Evolutionary conservation across 2,329 filamentous ascomycete genomes (phyloP).

Genomic region (Talaromyces funiculosus): DNA sequence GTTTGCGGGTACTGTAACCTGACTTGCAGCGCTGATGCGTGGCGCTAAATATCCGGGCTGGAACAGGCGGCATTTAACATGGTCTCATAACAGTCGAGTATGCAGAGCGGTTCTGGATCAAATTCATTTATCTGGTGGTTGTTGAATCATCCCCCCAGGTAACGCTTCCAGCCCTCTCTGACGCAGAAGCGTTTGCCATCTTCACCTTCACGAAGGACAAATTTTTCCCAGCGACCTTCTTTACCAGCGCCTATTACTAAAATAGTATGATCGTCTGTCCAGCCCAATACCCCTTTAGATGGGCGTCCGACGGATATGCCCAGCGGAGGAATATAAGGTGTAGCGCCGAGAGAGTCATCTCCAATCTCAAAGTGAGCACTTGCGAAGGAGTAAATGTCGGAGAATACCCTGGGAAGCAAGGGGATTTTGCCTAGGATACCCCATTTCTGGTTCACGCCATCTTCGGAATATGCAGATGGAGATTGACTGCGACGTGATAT

Average conservation of each 20-base stretch:
- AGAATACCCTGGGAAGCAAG: constrained; percentile 78
- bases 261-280: constrained; percentile 68
- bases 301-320: constrained; percentile 54
- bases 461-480: constrained; percentile 30
- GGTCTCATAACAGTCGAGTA: background rate
- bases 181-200: constrained; percentile 62
- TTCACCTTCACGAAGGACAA: constrained; percentile 62
- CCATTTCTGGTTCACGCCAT: constrained; percentile 67
- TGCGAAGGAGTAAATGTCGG: constrained; percentile 81
- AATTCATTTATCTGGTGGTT: background rate
- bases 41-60: background rate
- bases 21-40: background rate
- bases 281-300: constrained; percentile 78
- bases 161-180: constrained; percentile 77
- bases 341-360: constrained; percentile 55
- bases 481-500: constrained; percentile 30
- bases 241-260: constrained; percentile 72
- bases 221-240: constrained; percentile 84
- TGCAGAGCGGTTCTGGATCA: constrained; percentile 13
- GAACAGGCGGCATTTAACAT: background rate
- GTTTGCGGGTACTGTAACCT: background rate
- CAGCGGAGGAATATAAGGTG: constrained; percentile 45
- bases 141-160: constrained; percentile 48
- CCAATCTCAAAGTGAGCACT: constrained; percentile 77
- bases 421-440: constrained; percentile 78